A percentile compares a stretch with the other conserved stretches of the same genome.
phyloP scores from a whole-genome alignment of 768 basidiomycete species.

The Naganishia kalamii region DNA sequence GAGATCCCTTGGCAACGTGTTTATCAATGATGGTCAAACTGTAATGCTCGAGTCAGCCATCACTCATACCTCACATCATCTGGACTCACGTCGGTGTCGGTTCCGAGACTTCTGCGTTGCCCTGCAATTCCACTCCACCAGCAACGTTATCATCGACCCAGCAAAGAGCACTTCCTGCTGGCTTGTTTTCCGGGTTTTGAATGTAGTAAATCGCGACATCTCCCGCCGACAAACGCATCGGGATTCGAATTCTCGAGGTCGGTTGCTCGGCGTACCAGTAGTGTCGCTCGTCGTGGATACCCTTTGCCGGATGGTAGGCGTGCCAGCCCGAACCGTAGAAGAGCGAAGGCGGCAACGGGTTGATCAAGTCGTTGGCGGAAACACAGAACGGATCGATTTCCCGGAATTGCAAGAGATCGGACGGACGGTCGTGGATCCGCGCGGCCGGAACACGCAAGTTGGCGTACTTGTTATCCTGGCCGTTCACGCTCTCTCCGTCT shows the following conservation, averaged over 20 bases:
- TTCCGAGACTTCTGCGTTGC: slow-evolving; percentile 62
- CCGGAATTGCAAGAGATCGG: slow-evolving; percentile 55
- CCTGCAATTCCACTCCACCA: slow-evolving; percentile 70
- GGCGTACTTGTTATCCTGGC: slow-evolving; percentile 45
- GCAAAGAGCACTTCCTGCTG: slow-evolving; percentile 65
- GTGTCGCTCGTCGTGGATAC: slow-evolving; percentile 57
- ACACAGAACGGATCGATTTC: slow-evolving; percentile 90
- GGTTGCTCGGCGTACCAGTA: slow-evolving; percentile 91
- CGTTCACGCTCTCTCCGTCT: slow-evolving; percentile 44
- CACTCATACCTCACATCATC: slow-evolving; percentile 4
- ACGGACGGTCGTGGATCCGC: slow-evolving; percentile 58
- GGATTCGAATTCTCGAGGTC: slow-evolving; percentile 72
- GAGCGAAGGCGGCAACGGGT: slow-evolving; percentile 86
- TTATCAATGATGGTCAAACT: slow-evolving; percentile 83
- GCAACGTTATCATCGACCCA: slow-evolving; percentile 95
- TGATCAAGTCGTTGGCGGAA: slow-evolving; percentile 94
- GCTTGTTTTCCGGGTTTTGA: slow-evolving; percentile 57
- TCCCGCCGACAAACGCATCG: slow-evolving; percentile 75
- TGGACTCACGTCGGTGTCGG: slow-evolving; percentile 61
- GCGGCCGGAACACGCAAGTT: slow-evolving; percentile 61
- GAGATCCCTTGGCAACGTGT: slow-evolving; percentile 75
- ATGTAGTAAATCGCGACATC: slow-evolving; percentile 89
- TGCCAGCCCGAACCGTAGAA: slow-evolving; percentile 93
- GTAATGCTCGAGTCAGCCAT: not conserved
- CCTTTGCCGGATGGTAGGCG: slow-evolving; percentile 61